These are phyloP conservation scores for Solanum stenotomum DNA, from an alignment of 257 asterid species.

Conservation along the genomic window DNA sequence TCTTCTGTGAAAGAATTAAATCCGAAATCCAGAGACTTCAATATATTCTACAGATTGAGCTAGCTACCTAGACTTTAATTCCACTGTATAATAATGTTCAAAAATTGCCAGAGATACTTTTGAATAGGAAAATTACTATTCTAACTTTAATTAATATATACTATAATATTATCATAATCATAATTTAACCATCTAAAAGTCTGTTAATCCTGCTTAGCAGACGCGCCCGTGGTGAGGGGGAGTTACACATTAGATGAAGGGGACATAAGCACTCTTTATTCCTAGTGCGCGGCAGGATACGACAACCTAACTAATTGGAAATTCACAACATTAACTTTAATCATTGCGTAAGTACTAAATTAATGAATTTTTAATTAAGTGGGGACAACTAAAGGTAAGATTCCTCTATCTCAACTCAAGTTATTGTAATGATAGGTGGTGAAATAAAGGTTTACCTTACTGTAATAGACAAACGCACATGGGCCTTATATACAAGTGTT, in stretches of 20 bases:
- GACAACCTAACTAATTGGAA: neutral
- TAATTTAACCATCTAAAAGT: too few relatives aligned
- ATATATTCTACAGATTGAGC: neutral
- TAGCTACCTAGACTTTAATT: neutral
- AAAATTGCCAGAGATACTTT: neutral
- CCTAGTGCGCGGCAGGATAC: neutral
- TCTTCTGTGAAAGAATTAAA: neutral
- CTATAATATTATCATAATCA: too few relatives aligned
- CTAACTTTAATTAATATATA: too few relatives aligned
- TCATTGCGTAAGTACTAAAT: constrained; percentile 3
- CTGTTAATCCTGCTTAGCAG: too few relatives aligned
- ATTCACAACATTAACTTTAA: constrained; percentile 5
- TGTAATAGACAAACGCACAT: constrained; percentile 5
- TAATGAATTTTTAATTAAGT: neutral
- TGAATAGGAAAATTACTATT: neutral
- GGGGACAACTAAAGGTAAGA: constrained; percentile 5
- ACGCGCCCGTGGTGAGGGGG: too few relatives aligned
- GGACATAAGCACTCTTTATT: neutral
- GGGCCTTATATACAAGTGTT: neutral
- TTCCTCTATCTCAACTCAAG: neutral
- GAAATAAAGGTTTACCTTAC: neutral
- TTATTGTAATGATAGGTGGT: neutral
- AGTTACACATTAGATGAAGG: neutral
- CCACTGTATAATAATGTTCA: neutral
- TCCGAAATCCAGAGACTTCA: neutral